Base-by-base conservation (phyloP, 108 stramenopile species). In the Skeletonema menzelii region DNA sequence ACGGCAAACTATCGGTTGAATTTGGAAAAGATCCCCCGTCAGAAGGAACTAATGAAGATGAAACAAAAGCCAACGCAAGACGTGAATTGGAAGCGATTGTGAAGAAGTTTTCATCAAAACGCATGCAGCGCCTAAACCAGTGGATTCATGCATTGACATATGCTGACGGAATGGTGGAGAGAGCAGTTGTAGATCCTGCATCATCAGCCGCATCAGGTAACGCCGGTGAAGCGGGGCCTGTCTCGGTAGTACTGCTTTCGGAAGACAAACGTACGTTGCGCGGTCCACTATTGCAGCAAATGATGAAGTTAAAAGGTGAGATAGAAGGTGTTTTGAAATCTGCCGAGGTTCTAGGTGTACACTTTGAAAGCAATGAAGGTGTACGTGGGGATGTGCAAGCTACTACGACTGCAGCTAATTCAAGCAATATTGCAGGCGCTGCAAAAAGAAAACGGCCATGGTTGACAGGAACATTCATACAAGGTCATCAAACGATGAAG, bases 61-160 rank as follows among this genome's bases (percentile, higher is more conserved):
- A 17, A 2, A 55, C 20, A 38, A 37, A 22, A 34, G 22, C 24
- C 10, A 56, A 57, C 13, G 3, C 56, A 4, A 72, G 53, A 13
- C 44, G 37, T 56, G 67, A 69, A 20, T 63, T 79, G 42, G 65
- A 79, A 35, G 46, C 15, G 47, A 15, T 79, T 4, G 56, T 73
- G 0, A 32, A 67, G 20, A 47, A 32, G 31, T 28, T 73, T 15
- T 58, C 62, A 37, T 20, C 79, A 30, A 59, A 44, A 27, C 59
- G 42, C n/a, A 38, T 68, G 1, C 59, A 70, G 17, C 79, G 65
- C 24, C 37, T 79, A n/a, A 72, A 59, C 32, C 60, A 42, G 63
- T 79, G 79, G 79, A 79, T 79, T 8, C 40, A 69, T 58, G 79
- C 79, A 27, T 67, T 79, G 17, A 73, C 72, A 30, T 67, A 73